Conservation (phyloP, 169 alveolate species). For the Eimeria necatrix region DNA sequence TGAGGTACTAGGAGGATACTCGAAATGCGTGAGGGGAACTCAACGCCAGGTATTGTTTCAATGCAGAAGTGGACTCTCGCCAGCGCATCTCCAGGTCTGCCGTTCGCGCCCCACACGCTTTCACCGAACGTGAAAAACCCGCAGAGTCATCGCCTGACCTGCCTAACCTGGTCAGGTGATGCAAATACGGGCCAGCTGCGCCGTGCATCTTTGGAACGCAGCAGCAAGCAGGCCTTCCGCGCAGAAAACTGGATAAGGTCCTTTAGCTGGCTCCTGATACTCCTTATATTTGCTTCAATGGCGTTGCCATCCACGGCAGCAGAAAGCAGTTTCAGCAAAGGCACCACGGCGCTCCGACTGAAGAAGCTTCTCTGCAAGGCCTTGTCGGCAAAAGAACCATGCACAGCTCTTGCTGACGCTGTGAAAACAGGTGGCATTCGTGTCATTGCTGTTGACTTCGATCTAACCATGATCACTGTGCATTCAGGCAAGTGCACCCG, state of each 20-base stretch:
- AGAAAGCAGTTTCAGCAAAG: background rate
- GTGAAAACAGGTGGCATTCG: constrained; percentile 37
- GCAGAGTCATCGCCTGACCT: background rate
- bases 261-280: background rate
- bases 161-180: background rate
- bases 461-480: constrained; percentile 38
- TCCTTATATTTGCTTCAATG: background rate
- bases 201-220: background rate
- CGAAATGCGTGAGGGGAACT: background rate
- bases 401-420: constrained; percentile 47
- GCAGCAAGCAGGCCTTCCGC: background rate
- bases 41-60: background rate
- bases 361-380: constrained; percentile 8
- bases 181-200: background rate
- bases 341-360: background rate
- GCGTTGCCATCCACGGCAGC: constrained; percentile 7
- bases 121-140: background rate
- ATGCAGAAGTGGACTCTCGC: constrained; percentile 24
- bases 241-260: background rate
- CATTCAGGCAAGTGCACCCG: constrained; percentile 61
- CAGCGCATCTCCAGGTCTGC: background rate
- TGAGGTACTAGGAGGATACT: too few species aligned
- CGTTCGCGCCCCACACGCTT: background rate
- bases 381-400: background rate
- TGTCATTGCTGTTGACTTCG: constrained; percentile 69